Conservation (phyloP, 1,284 basidiomycete genomes). For the Dichomitus squalens region DNA sequence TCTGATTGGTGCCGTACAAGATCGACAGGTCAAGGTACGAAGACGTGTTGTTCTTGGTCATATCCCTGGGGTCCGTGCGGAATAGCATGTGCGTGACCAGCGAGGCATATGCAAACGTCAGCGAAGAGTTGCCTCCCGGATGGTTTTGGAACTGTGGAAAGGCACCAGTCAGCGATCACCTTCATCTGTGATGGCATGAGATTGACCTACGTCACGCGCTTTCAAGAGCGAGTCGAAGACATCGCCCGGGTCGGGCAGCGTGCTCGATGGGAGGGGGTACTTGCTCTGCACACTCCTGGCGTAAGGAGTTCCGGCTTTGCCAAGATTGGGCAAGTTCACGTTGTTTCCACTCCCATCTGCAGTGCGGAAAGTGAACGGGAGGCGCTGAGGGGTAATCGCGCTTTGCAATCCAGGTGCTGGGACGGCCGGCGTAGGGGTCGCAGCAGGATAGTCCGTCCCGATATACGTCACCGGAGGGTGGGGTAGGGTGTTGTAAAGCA, state of each 20-base stretch:
- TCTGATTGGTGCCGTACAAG: conserved; percentile 66
- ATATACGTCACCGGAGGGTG: conserved; percentile 75
- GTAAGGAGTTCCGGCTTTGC: conserved; percentile 75
- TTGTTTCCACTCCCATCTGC: conserved; percentile 82
- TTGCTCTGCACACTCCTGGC: conserved; percentile 69
- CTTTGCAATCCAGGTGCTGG: conserved; percentile 6
- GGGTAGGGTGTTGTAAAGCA: conserved; percentile 73
- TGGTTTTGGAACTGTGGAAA: conserved; percentile 20
- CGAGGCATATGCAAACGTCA: conserved; percentile 81
- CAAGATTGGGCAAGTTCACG: conserved; percentile 66
- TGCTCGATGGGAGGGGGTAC: conserved; percentile 42
- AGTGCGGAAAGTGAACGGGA: conserved; percentile 52
- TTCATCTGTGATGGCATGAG: too few relatives aligned
- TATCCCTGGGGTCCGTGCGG: conserved; percentile 57
- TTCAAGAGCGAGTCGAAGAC: conserved; percentile 76
- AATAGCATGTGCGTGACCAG: conserved; percentile 78
- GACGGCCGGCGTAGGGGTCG: neutral
- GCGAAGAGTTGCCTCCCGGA: conserved; percentile 50
- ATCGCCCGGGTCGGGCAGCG: conserved; percentile 66
- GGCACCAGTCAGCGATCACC: too few relatives aligned
- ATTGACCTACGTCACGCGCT: conserved; percentile 40
- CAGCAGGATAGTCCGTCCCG: conserved; percentile 41
- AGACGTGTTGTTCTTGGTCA: conserved; percentile 65
- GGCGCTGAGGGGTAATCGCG: conserved; percentile 11
- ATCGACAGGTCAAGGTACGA: conserved; percentile 81